Evolutionary conservation across 2,329 filamentous ascomycete genomes (phyloP).

Genomic region (Epichloe uncinata): DNA sequence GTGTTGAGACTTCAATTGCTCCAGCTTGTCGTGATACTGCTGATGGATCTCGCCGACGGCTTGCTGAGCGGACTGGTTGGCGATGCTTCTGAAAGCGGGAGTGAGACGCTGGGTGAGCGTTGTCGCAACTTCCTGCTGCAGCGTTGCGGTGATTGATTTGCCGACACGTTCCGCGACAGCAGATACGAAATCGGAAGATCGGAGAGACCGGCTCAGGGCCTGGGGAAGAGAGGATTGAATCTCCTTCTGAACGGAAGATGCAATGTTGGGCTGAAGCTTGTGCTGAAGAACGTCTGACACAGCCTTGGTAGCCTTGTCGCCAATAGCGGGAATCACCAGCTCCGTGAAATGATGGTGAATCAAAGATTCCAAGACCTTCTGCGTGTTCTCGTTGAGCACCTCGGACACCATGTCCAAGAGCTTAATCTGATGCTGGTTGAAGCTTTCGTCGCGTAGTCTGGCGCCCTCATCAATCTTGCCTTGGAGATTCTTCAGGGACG

Average conservation of each 20-base stretch:
- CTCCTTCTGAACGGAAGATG: slow-evolving; percentile 57
- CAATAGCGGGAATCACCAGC: slow-evolving; percentile 62
- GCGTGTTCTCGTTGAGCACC: slow-evolving; percentile 48
- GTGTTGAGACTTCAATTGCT: slow-evolving; percentile 36
- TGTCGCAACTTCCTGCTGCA: slow-evolving; percentile 56
- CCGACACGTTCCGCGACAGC: slow-evolving; percentile 56
- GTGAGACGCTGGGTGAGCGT: slow-evolving; percentile 50
- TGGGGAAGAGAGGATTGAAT: slow-evolving; percentile 58
- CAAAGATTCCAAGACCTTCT: slow-evolving; percentile 63
- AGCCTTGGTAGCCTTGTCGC: slow-evolving; percentile 50
- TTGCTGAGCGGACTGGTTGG: slow-evolving; percentile 53
- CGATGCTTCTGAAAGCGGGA: slow-evolving; percentile 51
- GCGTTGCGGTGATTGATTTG: slow-evolving; percentile 48
- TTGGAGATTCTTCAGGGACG: slow-evolving; percentile 48
- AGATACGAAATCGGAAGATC: slow-evolving; percentile 60
- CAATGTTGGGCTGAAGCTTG: slow-evolving; percentile 52
- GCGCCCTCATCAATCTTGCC: slow-evolving; percentile 53
- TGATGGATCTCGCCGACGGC: slow-evolving; percentile 56
- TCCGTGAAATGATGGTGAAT: slow-evolving; percentile 64
- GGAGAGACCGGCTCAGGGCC: slow-evolving; percentile 39
- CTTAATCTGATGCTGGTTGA: slow-evolving; percentile 38
- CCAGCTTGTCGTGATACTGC: slow-evolving; percentile 37
- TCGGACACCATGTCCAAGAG: slow-evolving; percentile 45
- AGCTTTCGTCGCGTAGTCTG: slow-evolving; percentile 35
- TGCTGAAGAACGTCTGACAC: slow-evolving; percentile 60